Conservation (phyloP, 2,329 filamentous ascomycete species). For the Decorospora gaudefroyi region DNA sequence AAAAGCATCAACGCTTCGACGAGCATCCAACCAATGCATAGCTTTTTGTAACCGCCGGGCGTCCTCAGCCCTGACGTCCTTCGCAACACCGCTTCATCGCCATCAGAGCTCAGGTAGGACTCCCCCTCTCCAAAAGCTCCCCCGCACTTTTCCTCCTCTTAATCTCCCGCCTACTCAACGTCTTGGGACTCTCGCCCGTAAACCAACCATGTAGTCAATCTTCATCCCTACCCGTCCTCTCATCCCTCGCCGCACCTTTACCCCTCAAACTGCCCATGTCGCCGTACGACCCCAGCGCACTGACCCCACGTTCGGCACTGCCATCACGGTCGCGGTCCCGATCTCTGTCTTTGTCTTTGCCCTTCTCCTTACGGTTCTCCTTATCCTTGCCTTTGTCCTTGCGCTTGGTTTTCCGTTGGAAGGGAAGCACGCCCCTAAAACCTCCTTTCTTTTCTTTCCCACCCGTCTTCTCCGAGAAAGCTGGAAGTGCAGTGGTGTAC, state of each 20-base stretch:
- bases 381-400: slow-evolving; percentile 36
- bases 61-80: too few relatives aligned
- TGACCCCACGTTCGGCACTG: slow-evolving; percentile 20
- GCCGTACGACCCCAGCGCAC: slow-evolving; percentile 28
- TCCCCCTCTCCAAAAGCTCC: slow-evolving; percentile 28
- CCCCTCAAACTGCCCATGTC: slow-evolving; percentile 4
- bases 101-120: slow-evolving; percentile 1
- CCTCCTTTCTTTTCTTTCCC: slow-evolving; percentile 48
- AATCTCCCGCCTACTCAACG: slow-evolving; percentile 28
- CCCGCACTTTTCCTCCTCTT: slow-evolving; percentile 39
- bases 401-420: slow-evolving; percentile 45
- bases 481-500: slow-evolving; percentile 45
- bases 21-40: too few relatives aligned
- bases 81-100: not conserved
- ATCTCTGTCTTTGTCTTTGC: slow-evolving; percentile 22
- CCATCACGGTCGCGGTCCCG: slow-evolving; percentile 17
- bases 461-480: slow-evolving; percentile 40
- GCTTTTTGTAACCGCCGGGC: too few relatives aligned
- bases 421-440: slow-evolving; percentile 46
- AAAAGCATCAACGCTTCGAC: too few relatives aligned
- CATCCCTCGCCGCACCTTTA: slow-evolving; percentile 4
- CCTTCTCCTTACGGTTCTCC: slow-evolving; percentile 30
- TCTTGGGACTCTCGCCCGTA: slow-evolving; percentile 26
- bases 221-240: slow-evolving; percentile 22
- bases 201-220: slow-evolving; percentile 48